phyloP scores from a whole-genome alignment of 345 rosid genomes.

The Aquilaria malaccensis region DNA sequence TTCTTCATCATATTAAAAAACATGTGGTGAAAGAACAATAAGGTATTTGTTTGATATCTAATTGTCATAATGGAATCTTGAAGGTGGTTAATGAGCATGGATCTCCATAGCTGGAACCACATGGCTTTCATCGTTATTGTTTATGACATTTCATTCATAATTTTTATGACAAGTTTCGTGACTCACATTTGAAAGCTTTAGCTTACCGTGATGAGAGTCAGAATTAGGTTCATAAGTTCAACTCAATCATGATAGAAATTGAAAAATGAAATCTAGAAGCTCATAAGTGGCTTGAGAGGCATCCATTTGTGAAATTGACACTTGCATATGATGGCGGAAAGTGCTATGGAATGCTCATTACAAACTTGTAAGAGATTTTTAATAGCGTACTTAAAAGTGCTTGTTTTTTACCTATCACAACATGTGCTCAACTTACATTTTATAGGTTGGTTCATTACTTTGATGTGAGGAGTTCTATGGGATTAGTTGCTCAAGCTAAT shows the following conservation, averaged over 20 bases:
- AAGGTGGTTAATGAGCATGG: slow-evolving; percentile 1
- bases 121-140: slow-evolving; percentile 6
- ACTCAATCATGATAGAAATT: neutral
- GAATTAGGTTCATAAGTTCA: neutral
- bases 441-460: neutral
- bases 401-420: no score
- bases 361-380: slow-evolving; percentile 2
- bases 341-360: neutral
- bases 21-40: no score
- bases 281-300: neutral
- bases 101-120: neutral
- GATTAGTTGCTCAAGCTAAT: neutral
- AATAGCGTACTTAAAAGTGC: neutral
- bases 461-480: neutral
- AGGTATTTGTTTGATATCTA: neutral
- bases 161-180: neutral
- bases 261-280: neutral
- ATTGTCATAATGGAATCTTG: neutral
- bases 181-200: neutral
- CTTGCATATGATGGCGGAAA: slow-evolving; percentile 2
- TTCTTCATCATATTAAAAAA: no score
- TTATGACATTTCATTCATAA: neutral
- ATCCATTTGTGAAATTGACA: neutral
- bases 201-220: neutral
- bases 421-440: no score